Conservation (phyloP, 2,329 filamentous ascomycete genomes). For the Fusarium graminum region DNA sequence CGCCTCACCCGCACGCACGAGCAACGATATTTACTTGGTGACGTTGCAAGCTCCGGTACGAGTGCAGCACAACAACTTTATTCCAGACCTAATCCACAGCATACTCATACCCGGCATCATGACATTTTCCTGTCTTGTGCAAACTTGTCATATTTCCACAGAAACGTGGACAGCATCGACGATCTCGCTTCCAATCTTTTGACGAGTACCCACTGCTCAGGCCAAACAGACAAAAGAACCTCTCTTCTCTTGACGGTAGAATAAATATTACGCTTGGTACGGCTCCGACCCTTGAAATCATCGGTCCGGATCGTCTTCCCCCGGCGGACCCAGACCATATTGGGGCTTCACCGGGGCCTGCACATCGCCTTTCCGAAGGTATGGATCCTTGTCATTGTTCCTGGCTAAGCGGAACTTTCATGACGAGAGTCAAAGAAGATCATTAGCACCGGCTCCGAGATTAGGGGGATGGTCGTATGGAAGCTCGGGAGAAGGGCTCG, state of each 20-base stretch:
- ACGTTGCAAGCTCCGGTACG: slow-evolving; percentile 6
- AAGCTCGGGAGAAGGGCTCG: slow-evolving; percentile 34
- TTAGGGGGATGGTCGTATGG: slow-evolving; percentile 29
- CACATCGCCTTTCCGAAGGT: slow-evolving; percentile 15
- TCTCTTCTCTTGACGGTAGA: slow-evolving; percentile 27
- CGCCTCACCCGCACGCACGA: slow-evolving; percentile 44
- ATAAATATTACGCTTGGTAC: slow-evolving; percentile 41
- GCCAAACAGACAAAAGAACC: slow-evolving; percentile 39
- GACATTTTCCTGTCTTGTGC: neutral
- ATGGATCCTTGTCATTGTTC: slow-evolving; percentile 33
- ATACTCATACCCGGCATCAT: slow-evolving; percentile 6
- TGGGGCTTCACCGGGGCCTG: slow-evolving; percentile 29
- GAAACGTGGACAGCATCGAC: slow-evolving; percentile 18
- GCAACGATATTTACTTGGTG: slow-evolving; percentile 12
- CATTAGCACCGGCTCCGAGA: slow-evolving; percentile 21
- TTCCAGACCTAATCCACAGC: neutral
- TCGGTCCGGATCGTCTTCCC: slow-evolving; percentile 50
- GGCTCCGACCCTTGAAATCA: slow-evolving; percentile 45
- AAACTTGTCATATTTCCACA: neutral
- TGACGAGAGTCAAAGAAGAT: slow-evolving; percentile 5
- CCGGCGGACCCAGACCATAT: slow-evolving; percentile 41
- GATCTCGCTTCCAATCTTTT: slow-evolving; percentile 23
- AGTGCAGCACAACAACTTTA: slow-evolving; percentile 5
- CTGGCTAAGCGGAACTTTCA: slow-evolving; percentile 39
- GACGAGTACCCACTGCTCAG: slow-evolving; percentile 29